A percentile compares a stretch with the other conserved stretches of the same genome.
Conservation (phyloP, 2,329 filamentous ascomycete genomes). For the Diplodia seriata region DNA sequence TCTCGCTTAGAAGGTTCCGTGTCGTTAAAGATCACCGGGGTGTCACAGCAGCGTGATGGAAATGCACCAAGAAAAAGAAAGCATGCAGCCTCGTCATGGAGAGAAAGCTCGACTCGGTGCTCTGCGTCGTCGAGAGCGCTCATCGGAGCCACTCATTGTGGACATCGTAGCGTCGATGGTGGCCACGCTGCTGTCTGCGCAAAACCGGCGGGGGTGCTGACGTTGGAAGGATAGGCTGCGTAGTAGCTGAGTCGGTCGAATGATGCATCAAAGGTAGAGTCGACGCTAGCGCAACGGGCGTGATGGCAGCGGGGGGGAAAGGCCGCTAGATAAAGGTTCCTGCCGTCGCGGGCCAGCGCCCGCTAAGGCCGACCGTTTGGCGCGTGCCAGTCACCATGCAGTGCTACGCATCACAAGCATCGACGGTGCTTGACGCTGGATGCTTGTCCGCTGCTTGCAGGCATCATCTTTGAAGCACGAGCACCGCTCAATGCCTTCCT, state of each 20-base stretch:
- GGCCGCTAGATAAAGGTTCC: constrained; percentile 1
- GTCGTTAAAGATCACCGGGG: constrained; percentile 18
- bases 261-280: neutral
- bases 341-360: neutral
- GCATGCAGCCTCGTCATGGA: neutral
- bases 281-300: constrained; percentile 5
- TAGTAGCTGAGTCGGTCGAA: neutral
- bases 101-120: neutral
- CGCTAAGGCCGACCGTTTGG: neutral
- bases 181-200: neutral
- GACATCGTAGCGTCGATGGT: neutral
- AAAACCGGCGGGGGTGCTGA: neutral
- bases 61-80: constrained; percentile 9
- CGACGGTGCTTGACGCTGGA: neutral
- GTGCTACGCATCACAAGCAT: neutral
- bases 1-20: neutral
- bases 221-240: neutral
- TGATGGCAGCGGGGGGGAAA: neutral
- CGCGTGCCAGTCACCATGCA: neutral
- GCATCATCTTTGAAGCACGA: neutral
- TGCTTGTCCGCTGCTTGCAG: neutral
- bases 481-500: neutral
- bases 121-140: neutral
- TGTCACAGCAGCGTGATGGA: constrained; percentile 10
- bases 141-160: neutral